These are phyloP conservation scores for Elsinoe perseae DNA, from an alignment of 2,329 filamentous ascomycete genomes.

Conservation along the genomic window DNA sequence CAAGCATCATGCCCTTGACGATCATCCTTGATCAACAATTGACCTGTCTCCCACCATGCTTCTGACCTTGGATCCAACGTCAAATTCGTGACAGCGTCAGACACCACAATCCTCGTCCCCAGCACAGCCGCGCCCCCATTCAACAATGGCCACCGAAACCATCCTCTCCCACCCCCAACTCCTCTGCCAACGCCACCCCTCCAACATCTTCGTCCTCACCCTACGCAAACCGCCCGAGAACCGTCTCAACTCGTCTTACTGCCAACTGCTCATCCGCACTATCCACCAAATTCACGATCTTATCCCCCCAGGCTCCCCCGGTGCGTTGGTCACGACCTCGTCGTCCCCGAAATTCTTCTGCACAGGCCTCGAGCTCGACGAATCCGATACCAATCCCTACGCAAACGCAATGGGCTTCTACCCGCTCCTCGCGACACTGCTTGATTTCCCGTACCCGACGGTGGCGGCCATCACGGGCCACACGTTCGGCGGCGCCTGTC, in stretches of 20 bases:
- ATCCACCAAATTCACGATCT: conserved; percentile 20
- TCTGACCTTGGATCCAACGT: too few species aligned
- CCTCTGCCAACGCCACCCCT: neutral
- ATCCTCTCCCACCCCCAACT: conserved; percentile 4
- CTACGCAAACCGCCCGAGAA: conserved; percentile 50
- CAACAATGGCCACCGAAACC: neutral
- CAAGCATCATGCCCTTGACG: neutral
- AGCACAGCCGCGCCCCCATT: conserved; percentile 36
- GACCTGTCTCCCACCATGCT: too few species aligned
- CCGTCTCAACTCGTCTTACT: conserved; percentile 29
- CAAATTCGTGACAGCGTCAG: too few species aligned
- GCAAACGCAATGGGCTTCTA: conserved; percentile 33
- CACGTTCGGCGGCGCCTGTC: conserved; percentile 43
- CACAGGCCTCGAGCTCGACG: conserved; percentile 35
- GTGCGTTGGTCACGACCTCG: conserved; percentile 47
- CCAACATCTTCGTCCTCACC: conserved; percentile 44
- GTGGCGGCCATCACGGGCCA: conserved; percentile 43
- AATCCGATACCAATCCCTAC: conserved; percentile 29
- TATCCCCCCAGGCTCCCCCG: conserved; percentile 42
- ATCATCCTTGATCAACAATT: neutral
- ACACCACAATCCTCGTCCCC: too few species aligned
- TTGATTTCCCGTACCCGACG: conserved; percentile 37
- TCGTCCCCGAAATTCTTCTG: conserved; percentile 47
- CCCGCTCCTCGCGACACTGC: conserved; percentile 30
- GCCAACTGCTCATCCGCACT: neutral